Evolutionary conservation across 495 filamentous ascomycete genomes (phyloP), one percentile per base, ranked within the genome.

Genomic region (Penicillium macrosclerotiorum): DNA sequence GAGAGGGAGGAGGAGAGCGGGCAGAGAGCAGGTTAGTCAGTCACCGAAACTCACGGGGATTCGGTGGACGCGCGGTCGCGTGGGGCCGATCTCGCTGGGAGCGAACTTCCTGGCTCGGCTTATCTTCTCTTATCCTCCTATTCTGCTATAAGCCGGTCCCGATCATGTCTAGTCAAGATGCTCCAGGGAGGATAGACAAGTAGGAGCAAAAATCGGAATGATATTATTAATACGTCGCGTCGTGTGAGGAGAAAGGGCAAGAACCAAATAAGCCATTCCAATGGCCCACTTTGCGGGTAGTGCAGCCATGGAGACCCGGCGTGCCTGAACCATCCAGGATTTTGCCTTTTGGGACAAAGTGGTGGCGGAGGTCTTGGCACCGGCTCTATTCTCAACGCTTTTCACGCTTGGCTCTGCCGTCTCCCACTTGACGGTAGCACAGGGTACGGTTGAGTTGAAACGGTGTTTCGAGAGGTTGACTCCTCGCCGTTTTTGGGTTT

Each of bases 61-160:
- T 47, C 33, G 25, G 5, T 6, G 45, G 44, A 36, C 50, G 50
- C 50, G 50, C 44, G 49, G 49, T 52, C 43, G 19, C 33, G 43
- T 43, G 43, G 49, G 49, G 37, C 43, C 22, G 22, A 41, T 44
- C 41, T 8, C 19, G 19, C 30, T 5, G 6, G 30, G n/a, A n/a
- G n/a, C n/a, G n/a, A n/a, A n/a, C 14, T 14, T 13, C 7, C 5
- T 27, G 11, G 25, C 25, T 27, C 25, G 25, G 25, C 25, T 27
- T 5, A 11, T 27, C 25, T 27, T 11, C 25, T 11, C 11, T 27
- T 27, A n/a, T n/a, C n/a, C n/a, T n/a, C n/a, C n/a, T n/a, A n/a
- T n/a, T n/a, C n/a, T n/a, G n/a, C n/a, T n/a, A n/a, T n/a, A n/a
- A n/a, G n/a, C n/a, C n/a, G n/a, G n/a, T n/a, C n/a, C n/a, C n/a